phyloP scores from a whole-genome alignment of 2,329 filamentous ascomycete genomes.

The Trichoderma sp. region DNA sequence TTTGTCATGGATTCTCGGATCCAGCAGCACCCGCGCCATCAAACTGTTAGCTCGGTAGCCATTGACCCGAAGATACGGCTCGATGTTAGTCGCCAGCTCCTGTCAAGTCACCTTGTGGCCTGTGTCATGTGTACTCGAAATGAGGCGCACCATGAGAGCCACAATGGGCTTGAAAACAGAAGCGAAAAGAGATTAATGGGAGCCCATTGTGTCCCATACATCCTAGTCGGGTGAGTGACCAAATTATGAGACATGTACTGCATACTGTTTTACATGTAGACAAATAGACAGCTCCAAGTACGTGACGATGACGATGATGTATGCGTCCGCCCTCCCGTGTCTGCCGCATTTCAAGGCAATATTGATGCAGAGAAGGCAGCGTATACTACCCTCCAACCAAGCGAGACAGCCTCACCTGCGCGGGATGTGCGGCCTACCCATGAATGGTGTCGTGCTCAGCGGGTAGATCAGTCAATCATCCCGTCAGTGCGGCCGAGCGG shows the following conservation, averaged over 20 bases:
- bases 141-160: neutral
- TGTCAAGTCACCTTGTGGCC: neutral
- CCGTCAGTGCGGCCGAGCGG: neutral
- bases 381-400: neutral
- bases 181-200: neutral
- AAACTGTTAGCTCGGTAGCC: neutral
- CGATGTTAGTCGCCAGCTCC: neutral
- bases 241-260: neutral
- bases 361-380: neutral
- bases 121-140: neutral
- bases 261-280: neutral
- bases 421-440: neutral
- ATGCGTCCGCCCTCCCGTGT: neutral
- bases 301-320: neutral
- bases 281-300: neutral
- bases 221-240: neutral
- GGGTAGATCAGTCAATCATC: constrained; percentile 21
- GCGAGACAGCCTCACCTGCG: constrained; percentile 1
- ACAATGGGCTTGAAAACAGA: neutral
- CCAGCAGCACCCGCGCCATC: neutral
- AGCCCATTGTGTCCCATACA: neutral
- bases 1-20: neutral
- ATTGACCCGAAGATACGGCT: neutral
- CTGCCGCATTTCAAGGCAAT: neutral
- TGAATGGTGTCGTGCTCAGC: neutral